Conservation (phyloP, 2,329 filamentous ascomycete genomes). For the Tolypocladium album region DNA sequence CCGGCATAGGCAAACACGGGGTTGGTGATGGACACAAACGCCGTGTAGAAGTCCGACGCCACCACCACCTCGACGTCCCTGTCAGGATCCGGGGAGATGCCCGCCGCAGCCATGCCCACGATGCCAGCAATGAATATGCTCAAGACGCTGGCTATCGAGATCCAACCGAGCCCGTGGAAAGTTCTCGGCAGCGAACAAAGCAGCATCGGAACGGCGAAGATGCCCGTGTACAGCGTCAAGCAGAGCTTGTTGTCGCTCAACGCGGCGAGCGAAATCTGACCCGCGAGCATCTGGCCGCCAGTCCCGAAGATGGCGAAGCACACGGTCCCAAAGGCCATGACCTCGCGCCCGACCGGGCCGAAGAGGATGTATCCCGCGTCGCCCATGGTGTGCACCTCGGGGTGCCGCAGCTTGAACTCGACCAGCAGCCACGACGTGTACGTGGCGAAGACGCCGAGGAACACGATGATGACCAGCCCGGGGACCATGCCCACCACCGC, state of each 20-base stretch:
- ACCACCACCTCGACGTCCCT: slow-evolving; percentile 25
- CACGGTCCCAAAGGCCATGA: slow-evolving; percentile 36
- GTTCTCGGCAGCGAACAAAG: slow-evolving; percentile 36
- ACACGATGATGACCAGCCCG: slow-evolving; percentile 37
- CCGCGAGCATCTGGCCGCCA: slow-evolving; percentile 38
- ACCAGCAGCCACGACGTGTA: slow-evolving; percentile 39
- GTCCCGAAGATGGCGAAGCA: slow-evolving; percentile 41
- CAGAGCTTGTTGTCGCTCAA: slow-evolving; percentile 36
- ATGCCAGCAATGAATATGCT: slow-evolving; percentile 38
- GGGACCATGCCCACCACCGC: slow-evolving; percentile 41
- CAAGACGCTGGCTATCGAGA: slow-evolving; percentile 30
- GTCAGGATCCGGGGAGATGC: slow-evolving; percentile 24
- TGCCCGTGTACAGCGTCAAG: slow-evolving; percentile 36
- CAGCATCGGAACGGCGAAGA: slow-evolving; percentile 37
- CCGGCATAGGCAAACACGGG: slow-evolving; percentile 42
- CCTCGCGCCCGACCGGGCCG: slow-evolving; percentile 37
- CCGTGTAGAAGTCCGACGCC: slow-evolving; percentile 18
- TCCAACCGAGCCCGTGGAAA: slow-evolving; percentile 34
- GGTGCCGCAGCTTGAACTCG: slow-evolving; percentile 41
- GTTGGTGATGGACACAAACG: slow-evolving; percentile 26
- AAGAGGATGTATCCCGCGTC: slow-evolving; percentile 44
- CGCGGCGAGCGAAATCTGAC: slow-evolving; percentile 35
- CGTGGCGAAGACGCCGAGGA: slow-evolving; percentile 38
- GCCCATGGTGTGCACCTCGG: slow-evolving; percentile 45
- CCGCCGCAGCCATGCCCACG: slow-evolving; percentile 39